A percentile compares a stretch with the other conserved stretches of the same genome.
phyloP scores from a whole-genome alignment of 208 protist species.

The Leishmania turanica region DNA sequence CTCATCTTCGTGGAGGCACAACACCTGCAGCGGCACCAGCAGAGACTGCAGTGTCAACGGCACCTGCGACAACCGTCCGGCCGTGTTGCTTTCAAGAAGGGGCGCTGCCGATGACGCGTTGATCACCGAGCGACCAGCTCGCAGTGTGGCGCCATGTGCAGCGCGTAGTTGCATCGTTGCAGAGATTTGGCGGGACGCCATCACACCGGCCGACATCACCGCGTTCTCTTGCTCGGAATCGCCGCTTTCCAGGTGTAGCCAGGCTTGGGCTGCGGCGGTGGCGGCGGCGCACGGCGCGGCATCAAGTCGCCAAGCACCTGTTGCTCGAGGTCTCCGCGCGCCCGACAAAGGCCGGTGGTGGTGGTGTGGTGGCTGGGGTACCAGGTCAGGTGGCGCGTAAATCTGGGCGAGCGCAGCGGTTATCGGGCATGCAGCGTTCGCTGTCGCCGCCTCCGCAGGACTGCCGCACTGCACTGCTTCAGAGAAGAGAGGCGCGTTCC shows the following conservation, averaged over 20 bases:
- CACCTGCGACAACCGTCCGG: constrained; percentile 86
- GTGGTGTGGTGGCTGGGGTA: not conserved
- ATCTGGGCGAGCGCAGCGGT: not conserved
- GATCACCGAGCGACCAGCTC: not conserved
- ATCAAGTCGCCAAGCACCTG: not conserved
- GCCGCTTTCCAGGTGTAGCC: not conserved
- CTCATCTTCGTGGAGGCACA: constrained; percentile 56
- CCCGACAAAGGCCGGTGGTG: not conserved
- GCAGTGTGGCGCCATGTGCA: too few species aligned
- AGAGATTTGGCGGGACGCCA: not conserved
- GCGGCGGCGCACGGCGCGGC: not conserved
- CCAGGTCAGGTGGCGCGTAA: not conserved
- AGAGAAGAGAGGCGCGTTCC: not conserved
- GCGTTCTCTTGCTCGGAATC: not conserved
- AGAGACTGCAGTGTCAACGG: constrained; percentile 76
- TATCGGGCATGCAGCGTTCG: not conserved
- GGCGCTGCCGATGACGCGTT: not conserved
- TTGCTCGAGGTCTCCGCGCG: not conserved
- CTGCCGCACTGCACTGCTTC: not conserved
- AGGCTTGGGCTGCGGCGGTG: not conserved
- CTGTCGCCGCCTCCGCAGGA: not conserved
- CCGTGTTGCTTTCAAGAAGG: constrained; percentile 47
- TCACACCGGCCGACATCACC: not conserved
- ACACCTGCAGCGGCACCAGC: constrained; percentile 76
- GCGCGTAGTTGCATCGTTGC: too few species aligned